These are phyloP conservation scores for Podospora appendiculata DNA, from an alignment of 495 filamentous ascomycete species.

Conservation along the genomic window DNA sequence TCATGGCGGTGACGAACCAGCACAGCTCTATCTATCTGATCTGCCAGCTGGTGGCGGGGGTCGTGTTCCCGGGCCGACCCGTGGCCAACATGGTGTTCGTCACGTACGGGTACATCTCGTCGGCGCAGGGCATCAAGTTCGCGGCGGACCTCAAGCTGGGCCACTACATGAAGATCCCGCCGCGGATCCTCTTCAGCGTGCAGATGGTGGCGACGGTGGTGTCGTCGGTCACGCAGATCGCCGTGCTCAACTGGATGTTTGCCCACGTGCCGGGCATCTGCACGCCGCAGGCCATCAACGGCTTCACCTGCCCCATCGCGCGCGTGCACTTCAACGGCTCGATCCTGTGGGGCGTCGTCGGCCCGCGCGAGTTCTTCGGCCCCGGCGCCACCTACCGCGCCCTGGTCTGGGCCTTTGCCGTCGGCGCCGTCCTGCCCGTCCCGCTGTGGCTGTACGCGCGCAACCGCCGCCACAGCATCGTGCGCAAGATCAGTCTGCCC, in stretches of 20 bases:
- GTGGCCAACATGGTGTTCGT: slow-evolving; percentile 88
- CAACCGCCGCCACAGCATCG: slow-evolving; percentile 34
- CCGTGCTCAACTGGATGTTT: slow-evolving; percentile 87
- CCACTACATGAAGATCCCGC: slow-evolving; percentile 91
- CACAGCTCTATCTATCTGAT: slow-evolving; percentile 75
- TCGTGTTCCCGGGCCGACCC: slow-evolving; percentile 69
- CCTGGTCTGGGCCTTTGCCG: slow-evolving; percentile 68
- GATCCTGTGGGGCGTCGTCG: slow-evolving; percentile 84
- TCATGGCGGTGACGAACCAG: slow-evolving; percentile 81
- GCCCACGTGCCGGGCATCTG: slow-evolving; percentile 66
- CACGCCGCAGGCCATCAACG: slow-evolving; percentile 68
- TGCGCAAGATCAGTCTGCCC: slow-evolving; percentile 62
- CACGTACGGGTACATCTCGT: slow-evolving; percentile 77
- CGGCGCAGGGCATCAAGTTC: slow-evolving; percentile 79
- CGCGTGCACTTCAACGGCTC: slow-evolving; percentile 85
- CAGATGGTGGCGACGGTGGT: slow-evolving; percentile 77
- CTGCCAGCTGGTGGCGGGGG: slow-evolving; percentile 74
- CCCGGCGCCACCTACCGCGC: slow-evolving; percentile 58
- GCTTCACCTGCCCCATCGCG: slow-evolving; percentile 81
- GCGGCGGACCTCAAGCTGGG: slow-evolving; percentile 81
- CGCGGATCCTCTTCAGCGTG: slow-evolving; percentile 67
- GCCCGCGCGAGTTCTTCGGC: slow-evolving; percentile 71
- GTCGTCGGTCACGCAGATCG: slow-evolving; percentile 72
- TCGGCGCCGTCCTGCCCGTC: slow-evolving; percentile 64
- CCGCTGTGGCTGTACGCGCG: slow-evolving; percentile 57